Base-by-base conservation (phyloP, 768 basidiomycete species). In the Agrocybe pediades region DNA sequence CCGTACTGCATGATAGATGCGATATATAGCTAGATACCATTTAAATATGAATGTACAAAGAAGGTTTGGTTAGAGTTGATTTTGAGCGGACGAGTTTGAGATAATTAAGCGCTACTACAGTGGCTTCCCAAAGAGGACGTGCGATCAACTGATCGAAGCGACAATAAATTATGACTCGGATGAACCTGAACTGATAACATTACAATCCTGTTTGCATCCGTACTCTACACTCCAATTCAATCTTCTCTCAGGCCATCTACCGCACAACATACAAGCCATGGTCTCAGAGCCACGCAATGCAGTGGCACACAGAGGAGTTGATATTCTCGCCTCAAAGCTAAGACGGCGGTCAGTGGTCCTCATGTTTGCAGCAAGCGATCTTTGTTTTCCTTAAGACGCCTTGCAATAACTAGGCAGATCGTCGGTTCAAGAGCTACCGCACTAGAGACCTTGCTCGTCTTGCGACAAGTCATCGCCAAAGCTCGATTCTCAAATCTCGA, bases 361-460 rank as follows among this genome's bases (percentile, higher is more conserved):
- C 57, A 48, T 39, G 56, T 53, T 62, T 46, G 40, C 39, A 54
- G 24, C 33, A 33, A n/a, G 36, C 45, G 36, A 41, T 56, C 51
- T 41, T 45, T 55, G 41, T 42, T n/a, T n/a, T 44, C 41, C 40
- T 54, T 43, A 58, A 51, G n/a, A 49, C 53, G 61, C 55, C 27
- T 52, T 36, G 33, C 48, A 56, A 27, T 60, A 61, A 44, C 49
- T 68, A 97, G 95, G 59, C 94, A 97, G 71, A 78, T 98, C 44
- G 85, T 96, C 54, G 96, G 97, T 25, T 95, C 96, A 9, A 84
- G 90, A 52, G 83, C 87, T 49, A 86, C 95, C 1, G 95, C 97
- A 0, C 71, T 96, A 2, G 95, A 97, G 68, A 98, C 95, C 0
- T 78, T 95, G 6, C 80, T 89, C 20, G 86, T 98, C 16, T 77